Conservation (phyloP, 768 basidiomycete species). For the Infundibulicybe gibba region DNA sequence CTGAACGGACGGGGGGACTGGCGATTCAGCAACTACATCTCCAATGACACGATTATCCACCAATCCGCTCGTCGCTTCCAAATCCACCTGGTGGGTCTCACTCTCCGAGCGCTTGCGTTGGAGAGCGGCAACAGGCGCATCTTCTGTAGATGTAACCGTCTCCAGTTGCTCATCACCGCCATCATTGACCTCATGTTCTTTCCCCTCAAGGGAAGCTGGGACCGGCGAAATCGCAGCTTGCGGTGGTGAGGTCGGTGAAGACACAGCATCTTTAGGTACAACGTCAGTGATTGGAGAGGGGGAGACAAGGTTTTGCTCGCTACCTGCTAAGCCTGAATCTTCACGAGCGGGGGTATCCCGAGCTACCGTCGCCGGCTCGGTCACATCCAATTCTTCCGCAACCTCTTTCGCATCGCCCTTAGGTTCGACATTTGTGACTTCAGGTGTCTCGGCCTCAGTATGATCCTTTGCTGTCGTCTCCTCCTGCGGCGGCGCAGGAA, state of each 20-base stretch:
- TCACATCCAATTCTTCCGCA: background rate
- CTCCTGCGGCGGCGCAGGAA: conserved; percentile 20
- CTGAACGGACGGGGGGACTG: no score
- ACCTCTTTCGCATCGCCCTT: conserved; percentile 1
- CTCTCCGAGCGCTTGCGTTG: no score
- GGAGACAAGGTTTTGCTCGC: no score
- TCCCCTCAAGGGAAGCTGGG: no score
- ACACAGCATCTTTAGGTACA: no score
- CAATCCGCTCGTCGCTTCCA: background rate
- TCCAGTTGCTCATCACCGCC: background rate
- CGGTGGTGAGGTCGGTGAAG: no score
- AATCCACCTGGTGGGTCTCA: background rate
- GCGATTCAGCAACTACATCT: no score
- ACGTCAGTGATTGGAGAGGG: no score
- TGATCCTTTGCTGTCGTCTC: conserved; percentile 5
- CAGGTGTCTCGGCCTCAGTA: conserved; percentile 14
- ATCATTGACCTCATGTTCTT: conserved; percentile 1
- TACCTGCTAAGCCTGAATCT: background rate
- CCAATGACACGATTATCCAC: no score
- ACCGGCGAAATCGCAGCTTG: no score
- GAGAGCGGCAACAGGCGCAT: no score
- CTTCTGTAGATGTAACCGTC: no score
- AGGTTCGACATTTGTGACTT: conserved; percentile 2
- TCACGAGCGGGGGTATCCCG: background rate
- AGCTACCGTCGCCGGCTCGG: background rate